A percentile compares a stretch with the other conserved stretches of the same genome.
These are phyloP conservation scores for Colletotrichum falcatum DNA, from an alignment of 2,329 filamentous ascomycete genomes.

Conservation along the genomic window DNA sequence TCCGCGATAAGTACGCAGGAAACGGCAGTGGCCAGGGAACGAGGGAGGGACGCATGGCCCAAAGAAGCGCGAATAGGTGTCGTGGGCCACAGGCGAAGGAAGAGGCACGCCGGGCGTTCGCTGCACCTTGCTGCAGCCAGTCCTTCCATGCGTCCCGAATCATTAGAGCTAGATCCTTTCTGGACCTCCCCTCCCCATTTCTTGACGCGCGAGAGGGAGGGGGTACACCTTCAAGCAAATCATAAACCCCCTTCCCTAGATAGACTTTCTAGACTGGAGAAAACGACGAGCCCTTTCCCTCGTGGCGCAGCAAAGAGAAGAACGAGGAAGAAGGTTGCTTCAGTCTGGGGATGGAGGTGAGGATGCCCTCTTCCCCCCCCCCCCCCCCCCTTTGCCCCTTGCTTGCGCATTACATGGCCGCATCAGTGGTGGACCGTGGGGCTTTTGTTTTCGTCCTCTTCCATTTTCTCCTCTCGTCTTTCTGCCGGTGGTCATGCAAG, in stretches of 20 bases:
- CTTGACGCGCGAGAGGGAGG: neutral
- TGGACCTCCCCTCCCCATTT: neutral
- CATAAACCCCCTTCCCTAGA: too few species aligned
- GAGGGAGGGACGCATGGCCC: neutral
- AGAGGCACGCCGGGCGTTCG: neutral
- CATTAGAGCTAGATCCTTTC: neutral
- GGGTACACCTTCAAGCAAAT: neutral
- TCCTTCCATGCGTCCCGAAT: slow-evolving; percentile 6
- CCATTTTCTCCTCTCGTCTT: neutral
- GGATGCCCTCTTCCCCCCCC: neutral
- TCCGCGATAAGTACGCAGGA: neutral
- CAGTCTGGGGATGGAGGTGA: neutral
- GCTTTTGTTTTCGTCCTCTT: neutral
- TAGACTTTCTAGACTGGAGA: neutral
- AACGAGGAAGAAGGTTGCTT: neutral
- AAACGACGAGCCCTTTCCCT: neutral
- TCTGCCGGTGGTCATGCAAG: neutral
- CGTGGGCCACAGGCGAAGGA: slow-evolving; percentile 4
- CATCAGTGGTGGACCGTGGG: neutral
- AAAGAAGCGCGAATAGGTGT: neutral
- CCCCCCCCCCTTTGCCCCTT: neutral
- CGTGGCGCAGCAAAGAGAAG: neutral
- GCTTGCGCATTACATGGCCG: neutral
- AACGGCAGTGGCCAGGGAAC: neutral
- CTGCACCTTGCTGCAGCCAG: slow-evolving; percentile 12